A percentile compares a stretch with the other conserved stretches of the same genome.
phyloP scores from a whole-genome alignment of 2,329 filamentous ascomycete species.

The Xylaria sp. region DNA sequence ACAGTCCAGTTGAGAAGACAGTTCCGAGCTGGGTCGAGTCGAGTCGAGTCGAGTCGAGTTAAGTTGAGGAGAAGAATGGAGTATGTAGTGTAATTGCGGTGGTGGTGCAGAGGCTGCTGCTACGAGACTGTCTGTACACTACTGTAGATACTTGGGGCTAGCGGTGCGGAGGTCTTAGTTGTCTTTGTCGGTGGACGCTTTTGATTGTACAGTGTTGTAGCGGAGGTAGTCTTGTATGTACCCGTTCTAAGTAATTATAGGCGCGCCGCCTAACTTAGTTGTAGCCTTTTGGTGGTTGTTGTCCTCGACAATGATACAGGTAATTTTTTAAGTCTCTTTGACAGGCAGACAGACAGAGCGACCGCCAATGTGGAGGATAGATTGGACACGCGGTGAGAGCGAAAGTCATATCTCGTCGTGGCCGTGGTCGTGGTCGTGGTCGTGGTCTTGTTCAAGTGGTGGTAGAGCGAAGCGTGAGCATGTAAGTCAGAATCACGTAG shows the following conservation, averaged over 20 bases:
- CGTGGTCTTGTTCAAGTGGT: slow-evolving; percentile 14
- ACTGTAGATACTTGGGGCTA: background rate
- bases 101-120: slow-evolving; percentile 23
- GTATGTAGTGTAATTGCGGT: slow-evolving; percentile 5
- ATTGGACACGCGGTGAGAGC: slow-evolving; percentile 26
- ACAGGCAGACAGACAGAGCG: background rate
- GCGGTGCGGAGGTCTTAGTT: slow-evolving; percentile 17
- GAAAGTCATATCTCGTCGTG: background rate
- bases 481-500: background rate
- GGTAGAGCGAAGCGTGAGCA: background rate
- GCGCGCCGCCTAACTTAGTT: too few species aligned
- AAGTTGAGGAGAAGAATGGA: slow-evolving; percentile 27
- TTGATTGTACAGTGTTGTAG: background rate
- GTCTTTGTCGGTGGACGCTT: background rate
- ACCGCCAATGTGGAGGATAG: background rate
- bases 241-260: background rate
- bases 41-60: background rate
- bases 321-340: background rate
- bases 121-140: background rate
- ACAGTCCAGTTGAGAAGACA: slow-evolving; percentile 17
- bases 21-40: slow-evolving; percentile 1
- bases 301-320: background rate
- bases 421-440: background rate
- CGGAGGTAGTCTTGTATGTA: too few species aligned
- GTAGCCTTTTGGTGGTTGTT: background rate